These are phyloP conservation scores for Scedosporium dehoogii DNA, from an alignment of 2,329 filamentous ascomycete species.

Conservation along the genomic window DNA sequence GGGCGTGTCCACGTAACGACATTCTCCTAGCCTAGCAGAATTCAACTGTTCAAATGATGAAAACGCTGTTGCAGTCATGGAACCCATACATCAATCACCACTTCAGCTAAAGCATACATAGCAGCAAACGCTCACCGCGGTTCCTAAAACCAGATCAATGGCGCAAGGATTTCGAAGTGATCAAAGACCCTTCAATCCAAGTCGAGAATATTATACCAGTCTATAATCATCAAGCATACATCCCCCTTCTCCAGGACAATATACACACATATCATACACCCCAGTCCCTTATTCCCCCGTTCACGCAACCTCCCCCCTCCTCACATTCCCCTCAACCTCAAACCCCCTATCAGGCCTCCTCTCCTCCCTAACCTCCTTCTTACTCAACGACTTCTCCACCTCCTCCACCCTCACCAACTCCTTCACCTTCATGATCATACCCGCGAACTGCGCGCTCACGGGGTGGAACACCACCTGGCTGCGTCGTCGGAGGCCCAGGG, in stretches of 20 bases:
- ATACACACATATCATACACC: conserved; percentile 18
- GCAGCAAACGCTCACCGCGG: too few species aligned
- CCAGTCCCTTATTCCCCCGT: background rate
- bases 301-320: conserved; percentile 7
- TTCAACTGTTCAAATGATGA: too few species aligned
- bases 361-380: conserved; percentile 58
- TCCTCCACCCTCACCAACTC: conserved; percentile 79
- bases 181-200: background rate
- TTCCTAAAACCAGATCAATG: too few species aligned
- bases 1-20: too few species aligned
- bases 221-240: conserved; percentile 3
- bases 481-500: conserved; percentile 77
- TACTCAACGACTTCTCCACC: conserved; percentile 55
- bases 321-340: conserved; percentile 55
- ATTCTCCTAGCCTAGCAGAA: too few species aligned
- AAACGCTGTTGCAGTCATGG: too few species aligned
- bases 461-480: conserved; percentile 85
- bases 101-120: too few species aligned
- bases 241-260: background rate
- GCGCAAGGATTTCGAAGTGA: background rate
- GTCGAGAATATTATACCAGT: background rate
- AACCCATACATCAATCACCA: too few species aligned
- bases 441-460: conserved; percentile 69
- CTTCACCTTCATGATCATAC: conserved; percentile 90
- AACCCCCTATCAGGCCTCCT: conserved; percentile 72